These are phyloP conservation scores for Umbilicus rupestris DNA, from an alignment of 164 flowering plant genomes.

Conservation along the genomic window DNA sequence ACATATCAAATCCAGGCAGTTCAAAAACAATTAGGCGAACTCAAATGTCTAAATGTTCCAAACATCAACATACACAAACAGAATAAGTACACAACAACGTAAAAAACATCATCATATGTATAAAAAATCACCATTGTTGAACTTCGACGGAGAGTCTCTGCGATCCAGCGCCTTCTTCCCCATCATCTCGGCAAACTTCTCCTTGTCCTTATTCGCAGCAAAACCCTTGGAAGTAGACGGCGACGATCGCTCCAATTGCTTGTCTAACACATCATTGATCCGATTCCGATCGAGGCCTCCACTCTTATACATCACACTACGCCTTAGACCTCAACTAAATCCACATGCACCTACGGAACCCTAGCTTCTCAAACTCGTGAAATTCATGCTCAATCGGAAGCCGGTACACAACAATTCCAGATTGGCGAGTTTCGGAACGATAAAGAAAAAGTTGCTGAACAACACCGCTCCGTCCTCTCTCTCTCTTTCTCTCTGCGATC, in stretches of 20 bases:
- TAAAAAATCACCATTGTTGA: not conserved
- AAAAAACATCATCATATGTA: too few relatives aligned
- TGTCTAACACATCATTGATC: conserved; percentile 61
- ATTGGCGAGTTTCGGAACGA: not conserved
- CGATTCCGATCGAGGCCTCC: conserved; percentile 59
- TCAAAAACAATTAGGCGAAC: too few relatives aligned
- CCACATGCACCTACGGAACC: not conserved
- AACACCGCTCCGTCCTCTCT: not conserved
- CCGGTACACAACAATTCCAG: too few relatives aligned
- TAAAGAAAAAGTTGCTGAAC: not conserved
- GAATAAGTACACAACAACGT: not conserved
- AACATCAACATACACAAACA: too few relatives aligned
- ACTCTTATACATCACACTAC: conserved; percentile 36
- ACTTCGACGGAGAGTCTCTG: conserved; percentile 17
- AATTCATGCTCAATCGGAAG: too few relatives aligned
- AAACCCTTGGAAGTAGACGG: conserved; percentile 51
- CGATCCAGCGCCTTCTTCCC: conserved; percentile 35
- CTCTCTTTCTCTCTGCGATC: not conserved
- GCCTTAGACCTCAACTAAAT: conserved; percentile 11
- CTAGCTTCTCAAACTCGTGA: not conserved
- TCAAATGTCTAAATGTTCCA: too few relatives aligned
- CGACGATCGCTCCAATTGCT: conserved; percentile 62
- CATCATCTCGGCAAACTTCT: conserved; percentile 14
- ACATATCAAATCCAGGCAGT: too few relatives aligned
- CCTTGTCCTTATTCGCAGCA: conserved; percentile 36